Conservation (phyloP, 176 grass and related monocot species). For the Saccharum officinarum region DNA sequence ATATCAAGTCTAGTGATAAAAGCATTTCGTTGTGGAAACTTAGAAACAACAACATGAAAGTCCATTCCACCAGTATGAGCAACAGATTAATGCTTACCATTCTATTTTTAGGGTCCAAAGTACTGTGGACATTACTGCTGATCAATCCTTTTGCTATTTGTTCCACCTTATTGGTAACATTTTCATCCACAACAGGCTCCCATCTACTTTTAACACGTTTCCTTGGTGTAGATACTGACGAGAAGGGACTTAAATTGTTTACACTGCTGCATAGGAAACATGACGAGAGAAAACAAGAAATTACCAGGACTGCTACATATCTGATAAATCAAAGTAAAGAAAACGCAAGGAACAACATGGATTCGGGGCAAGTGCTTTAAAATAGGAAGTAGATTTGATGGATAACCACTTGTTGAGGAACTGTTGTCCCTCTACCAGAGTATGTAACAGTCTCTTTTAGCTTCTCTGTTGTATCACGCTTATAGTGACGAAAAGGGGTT, state of each 20-base stretch:
- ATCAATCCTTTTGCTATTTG: constrained; percentile 38
- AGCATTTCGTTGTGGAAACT: background rate
- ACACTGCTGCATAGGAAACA: constrained; percentile 41
- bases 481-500: background rate
- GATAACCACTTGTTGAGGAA: constrained; percentile 5
- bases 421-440: background rate
- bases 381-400: background rate
- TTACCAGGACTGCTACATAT: background rate
- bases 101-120: constrained; percentile 52
- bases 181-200: constrained; percentile 76
- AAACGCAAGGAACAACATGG: constrained; percentile 6
- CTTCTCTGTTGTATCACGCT: background rate
- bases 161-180: constrained; percentile 55
- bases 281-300: constrained; percentile 7
- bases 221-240: constrained; percentile 38
- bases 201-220: constrained; percentile 86
- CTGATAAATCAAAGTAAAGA: constrained; percentile 17
- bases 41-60: background rate
- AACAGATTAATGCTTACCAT: constrained; percentile 42
- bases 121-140: constrained; percentile 36
- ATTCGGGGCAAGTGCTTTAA: background rate
- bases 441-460: background rate
- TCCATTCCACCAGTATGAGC: background rate
- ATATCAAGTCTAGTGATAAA: background rate
- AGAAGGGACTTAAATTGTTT: constrained; percentile 56